Evolutionary conservation across 1,284 basidiomycete species (phyloP), one percentile per base, ranked within the genome.

Genomic region (Ganoderma leucocontextum): DNA sequence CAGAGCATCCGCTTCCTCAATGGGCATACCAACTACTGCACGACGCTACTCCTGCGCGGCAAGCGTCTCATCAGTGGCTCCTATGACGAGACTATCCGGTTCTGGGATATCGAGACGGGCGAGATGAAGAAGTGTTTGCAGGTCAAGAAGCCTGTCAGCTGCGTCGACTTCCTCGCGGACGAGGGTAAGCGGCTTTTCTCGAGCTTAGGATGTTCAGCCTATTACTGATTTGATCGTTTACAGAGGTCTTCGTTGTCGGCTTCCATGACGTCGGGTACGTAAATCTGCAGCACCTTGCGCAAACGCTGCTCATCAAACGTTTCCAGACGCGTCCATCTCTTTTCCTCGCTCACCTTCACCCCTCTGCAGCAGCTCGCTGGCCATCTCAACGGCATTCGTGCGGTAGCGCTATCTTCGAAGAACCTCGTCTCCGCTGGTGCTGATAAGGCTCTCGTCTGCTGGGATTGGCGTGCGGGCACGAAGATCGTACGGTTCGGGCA

Each of bases 401-500:
- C 94, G n/a, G 93, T 96, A 58, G 95, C 95, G 0, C 86, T 97
- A 59, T 95, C 93, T 6, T 89, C 91, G 2, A 90, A 89, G 76
- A 94, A 95, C 76, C 87, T 97, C 19, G 94, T 97, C 42, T 95
- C 93, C 1, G 95, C 95, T 0, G 95, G 95, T 25, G 94, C 94
- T 1, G 92, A 93, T 75, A 92, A 93, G 76, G 95, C 95, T 0
- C 85, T 97, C n/a, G 94, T 97, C 8, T 95, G 94, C 71, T 97
- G 95, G 95, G 91, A 94, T 78, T 94, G 92, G 93, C 86, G 92
- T 6, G 84, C 89, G 13, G 95, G 95, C 2, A 91, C 89, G 39
- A 96, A 97, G 82, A 89, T 97, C 60, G 93, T 96, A 29, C 85
- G 94, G 9, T 97, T 96, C 75, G 95, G 95, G 1, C 95, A 97